Conservation (phyloP, 768 basidiomycete genomes). For the Lactifluus subvellereus region DNA sequence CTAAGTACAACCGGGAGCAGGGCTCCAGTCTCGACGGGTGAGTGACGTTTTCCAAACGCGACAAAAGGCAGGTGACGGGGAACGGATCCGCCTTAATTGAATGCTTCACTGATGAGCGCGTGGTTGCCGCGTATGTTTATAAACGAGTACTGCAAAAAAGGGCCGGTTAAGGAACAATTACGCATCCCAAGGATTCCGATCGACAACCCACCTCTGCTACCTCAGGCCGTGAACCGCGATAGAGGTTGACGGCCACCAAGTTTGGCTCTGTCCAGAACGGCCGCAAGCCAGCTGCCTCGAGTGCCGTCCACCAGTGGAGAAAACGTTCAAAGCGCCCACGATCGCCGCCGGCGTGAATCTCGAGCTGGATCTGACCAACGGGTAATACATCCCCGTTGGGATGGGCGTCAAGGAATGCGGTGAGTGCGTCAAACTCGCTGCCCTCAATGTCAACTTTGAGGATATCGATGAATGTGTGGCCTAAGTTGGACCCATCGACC, state of each 20-base stretch:
- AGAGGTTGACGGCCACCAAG: conserved; percentile 39
- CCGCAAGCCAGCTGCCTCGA: conserved; percentile 34
- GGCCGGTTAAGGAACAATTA: too few relatives aligned
- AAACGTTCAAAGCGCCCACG: conserved; percentile 43
- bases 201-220: conserved; percentile 32
- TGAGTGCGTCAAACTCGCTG: conserved; percentile 57
- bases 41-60: background rate
- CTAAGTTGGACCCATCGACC: conserved; percentile 27
- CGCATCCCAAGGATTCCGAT: background rate
- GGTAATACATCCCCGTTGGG: conserved; percentile 35
- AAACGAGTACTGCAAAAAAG: conserved; percentile 32
- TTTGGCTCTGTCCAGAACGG: conserved; percentile 64
- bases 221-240: conserved; percentile 34
- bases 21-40: background rate
- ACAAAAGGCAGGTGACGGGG: background rate
- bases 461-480: conserved; percentile 64
- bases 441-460: conserved; percentile 68
- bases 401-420: conserved; percentile 39
- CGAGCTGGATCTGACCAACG: conserved; percentile 66
- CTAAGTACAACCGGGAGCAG: background rate
- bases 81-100: background rate
- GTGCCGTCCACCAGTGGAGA: conserved; percentile 61
- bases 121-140: conserved; percentile 5
- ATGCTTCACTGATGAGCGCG: background rate
- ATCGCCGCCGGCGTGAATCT: conserved; percentile 45